Base-by-base conservation (phyloP, 345 rosid species). In the Camelina neglecta region DNA sequence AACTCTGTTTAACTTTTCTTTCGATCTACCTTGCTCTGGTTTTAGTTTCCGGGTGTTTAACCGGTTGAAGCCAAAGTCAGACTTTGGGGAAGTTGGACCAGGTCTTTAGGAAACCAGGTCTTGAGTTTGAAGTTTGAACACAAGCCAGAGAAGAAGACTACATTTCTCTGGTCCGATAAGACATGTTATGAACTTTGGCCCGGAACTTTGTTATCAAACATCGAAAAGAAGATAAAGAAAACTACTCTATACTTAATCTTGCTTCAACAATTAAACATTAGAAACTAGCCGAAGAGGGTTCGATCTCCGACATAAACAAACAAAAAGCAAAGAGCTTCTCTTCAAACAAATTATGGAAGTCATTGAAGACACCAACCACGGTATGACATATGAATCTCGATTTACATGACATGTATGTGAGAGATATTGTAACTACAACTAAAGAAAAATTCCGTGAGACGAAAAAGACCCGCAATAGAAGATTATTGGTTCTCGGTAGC, bases 361-460 rank as follows among this genome's bases (percentile, higher is more conserved):
- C 61, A 64, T 49, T 13, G 18, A 35, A 60, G 26, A 36, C 59
- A 59, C 38, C n/a, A 71, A 29, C 42, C 53, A 39, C 5, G 3
- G 31, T 13, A 36, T 56, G 65, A 58, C 26, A 60, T 66, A 12
- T 24, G 60, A 66, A 66, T 57, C 60, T 31, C 8, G 26, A 75
- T 68, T 9, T 53, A 75, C 68, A 60, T 50, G 49, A 51, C 56
- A 44, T 54, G 50, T 69, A 31, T 50, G 44, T 67, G 18, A 18
- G 54, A 67, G 23, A 50, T 31, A 23, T 68, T 21, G 33, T 76
- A 24, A 65, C 65, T 65, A 65, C 15, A 64, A 33, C 45, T 29
- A 42, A 62, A 62, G 44, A 29, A 63, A 63, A 63, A 23, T 62
- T 29, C 16, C 45, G 24, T 16, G 53, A 51, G 53, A 41, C 45